phyloP scores from a whole-genome alignment of 495 filamentous ascomycete species.

The Talaromyces wortmannii region DNA sequence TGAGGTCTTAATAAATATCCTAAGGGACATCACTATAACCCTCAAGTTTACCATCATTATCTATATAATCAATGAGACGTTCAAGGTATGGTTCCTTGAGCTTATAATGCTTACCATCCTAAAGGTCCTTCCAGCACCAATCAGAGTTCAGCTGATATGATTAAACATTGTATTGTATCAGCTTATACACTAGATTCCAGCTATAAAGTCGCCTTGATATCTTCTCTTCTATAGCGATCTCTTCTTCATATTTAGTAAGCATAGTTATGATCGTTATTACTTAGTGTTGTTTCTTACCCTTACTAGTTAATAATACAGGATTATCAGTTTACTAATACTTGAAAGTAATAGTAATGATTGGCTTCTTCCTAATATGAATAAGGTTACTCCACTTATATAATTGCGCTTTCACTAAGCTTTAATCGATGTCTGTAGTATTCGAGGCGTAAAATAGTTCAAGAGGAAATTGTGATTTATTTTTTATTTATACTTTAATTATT shows the following conservation, averaged over 20 bases:
- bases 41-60: background rate
- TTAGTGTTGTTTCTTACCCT: slow-evolving; percentile 9
- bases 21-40: background rate
- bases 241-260: slow-evolving; percentile 8
- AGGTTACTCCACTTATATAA: slow-evolving; percentile 10
- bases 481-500: background rate
- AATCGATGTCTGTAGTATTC: background rate
- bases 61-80: slow-evolving; percentile 5
- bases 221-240: slow-evolving; percentile 10
- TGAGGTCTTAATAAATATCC: background rate
- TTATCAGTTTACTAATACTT: slow-evolving; percentile 10
- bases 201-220: slow-evolving; percentile 1
- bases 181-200: slow-evolving; percentile 1
- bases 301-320: background rate
- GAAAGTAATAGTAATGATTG: slow-evolving; percentile 6
- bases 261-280: slow-evolving; percentile 10
- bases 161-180: background rate
- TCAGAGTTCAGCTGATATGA: slow-evolving; percentile 8
- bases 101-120: slow-evolving; percentile 11
- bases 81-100: slow-evolving; percentile 3
- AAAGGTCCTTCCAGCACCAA: slow-evolving; percentile 14
- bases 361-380: slow-evolving; percentile 8
- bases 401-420: slow-evolving; percentile 6
- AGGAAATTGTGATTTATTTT: background rate
- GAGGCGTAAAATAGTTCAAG: background rate